These are phyloP conservation scores for Yueomyces sinensis DNA, from an alignment of 805 yeast genomes.

Conservation along the genomic window DNA sequence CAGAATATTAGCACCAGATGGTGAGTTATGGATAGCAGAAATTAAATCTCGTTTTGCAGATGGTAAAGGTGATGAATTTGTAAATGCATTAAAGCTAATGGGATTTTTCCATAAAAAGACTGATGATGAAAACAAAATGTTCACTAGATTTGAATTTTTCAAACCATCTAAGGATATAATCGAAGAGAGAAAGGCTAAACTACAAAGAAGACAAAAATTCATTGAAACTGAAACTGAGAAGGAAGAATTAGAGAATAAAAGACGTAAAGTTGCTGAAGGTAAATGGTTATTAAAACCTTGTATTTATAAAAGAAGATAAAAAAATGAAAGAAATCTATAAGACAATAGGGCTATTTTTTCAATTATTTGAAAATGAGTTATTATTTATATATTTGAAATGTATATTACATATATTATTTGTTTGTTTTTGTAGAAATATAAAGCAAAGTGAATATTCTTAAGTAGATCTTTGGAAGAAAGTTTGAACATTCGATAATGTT, in stretches of 20 bases:
- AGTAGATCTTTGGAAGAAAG: conserved; percentile 13
- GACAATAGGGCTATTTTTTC: too few species aligned
- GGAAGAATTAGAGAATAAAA: conserved; percentile 42
- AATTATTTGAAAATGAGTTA: not conserved
- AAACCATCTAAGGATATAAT: conserved; percentile 66
- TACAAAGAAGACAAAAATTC: conserved; percentile 51
- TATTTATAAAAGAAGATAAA: conserved; percentile 74
- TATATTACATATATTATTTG: not conserved
- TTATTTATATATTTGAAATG: not conserved
- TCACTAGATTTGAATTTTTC: conserved; percentile 86
- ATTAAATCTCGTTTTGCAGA: conserved; percentile 86
- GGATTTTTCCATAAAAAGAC: conserved; percentile 87
- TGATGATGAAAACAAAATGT: conserved; percentile 83
- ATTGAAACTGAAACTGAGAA: conserved; percentile 56
- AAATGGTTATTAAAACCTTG: conserved; percentile 91
- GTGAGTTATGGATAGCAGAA: conserved; percentile 96
- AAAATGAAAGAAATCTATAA: too few species aligned
- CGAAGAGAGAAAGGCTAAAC: conserved; percentile 45
- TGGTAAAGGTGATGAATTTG: conserved; percentile 66
- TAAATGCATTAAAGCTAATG: conserved; percentile 54
- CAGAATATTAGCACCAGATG: conserved; percentile 75
- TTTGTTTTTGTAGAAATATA: not conserved
- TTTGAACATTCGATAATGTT: conserved; percentile 14
- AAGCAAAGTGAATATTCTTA: not conserved
- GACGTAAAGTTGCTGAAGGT: conserved; percentile 54